Evolutionary conservation across 495 filamentous ascomycete genomes (phyloP).

Genomic region (Geoglossum glabrum): DNA sequence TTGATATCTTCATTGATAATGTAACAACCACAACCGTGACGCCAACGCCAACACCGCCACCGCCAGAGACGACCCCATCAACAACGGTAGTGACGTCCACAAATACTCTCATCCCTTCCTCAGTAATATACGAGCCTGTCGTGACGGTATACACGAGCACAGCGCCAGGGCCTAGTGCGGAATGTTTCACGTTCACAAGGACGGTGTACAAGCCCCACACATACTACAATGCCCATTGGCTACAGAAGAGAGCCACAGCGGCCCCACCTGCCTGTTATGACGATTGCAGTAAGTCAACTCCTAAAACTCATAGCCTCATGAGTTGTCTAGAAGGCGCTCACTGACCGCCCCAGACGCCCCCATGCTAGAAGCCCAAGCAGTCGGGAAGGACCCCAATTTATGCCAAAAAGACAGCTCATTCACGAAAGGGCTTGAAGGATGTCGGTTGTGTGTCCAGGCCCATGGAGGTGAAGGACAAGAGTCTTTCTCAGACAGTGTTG

Average conservation of each 20-base stretch:
- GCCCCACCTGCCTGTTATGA: constrained; percentile 29
- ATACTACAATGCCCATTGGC: background rate
- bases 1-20: constrained; percentile 33
- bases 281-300: constrained; percentile 27
- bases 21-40: background rate
- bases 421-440: constrained; percentile 15
- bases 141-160: background rate
- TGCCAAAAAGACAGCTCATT: constrained; percentile 27
- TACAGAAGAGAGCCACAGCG: background rate
- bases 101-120: background rate
- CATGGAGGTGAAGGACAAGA: background rate
- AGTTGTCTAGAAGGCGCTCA: background rate
- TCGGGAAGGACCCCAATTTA: constrained; percentile 26
- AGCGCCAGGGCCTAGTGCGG: background rate
- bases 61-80: background rate
- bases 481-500: background rate
- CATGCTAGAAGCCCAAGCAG: constrained; percentile 22
- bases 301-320: background rate
- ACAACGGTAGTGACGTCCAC: background rate
- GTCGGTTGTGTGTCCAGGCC: constrained; percentile 13
- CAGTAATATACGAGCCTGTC: background rate
- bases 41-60: background rate
- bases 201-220: background rate
- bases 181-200: constrained; percentile 1
- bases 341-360: background rate